A percentile compares a stretch with the other conserved stretches of the same genome.
Evolutionary conservation across 768 basidiomycete species (phyloP).

Genomic region (Lentinula guzmanii): DNA sequence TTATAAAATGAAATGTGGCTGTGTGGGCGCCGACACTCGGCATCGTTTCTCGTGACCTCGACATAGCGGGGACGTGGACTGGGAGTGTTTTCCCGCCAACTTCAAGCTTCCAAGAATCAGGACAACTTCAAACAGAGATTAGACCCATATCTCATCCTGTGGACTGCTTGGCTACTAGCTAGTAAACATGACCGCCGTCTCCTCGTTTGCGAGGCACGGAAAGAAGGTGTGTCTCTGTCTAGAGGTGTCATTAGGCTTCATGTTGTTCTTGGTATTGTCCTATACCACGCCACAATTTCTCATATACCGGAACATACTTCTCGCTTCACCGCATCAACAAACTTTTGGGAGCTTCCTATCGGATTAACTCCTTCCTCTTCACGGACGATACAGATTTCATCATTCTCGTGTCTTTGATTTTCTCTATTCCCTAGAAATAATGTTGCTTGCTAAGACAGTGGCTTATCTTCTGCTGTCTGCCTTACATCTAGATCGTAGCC

Average conservation of each 20-base stretch:
- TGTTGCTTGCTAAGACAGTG: too few species aligned
- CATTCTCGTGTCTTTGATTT: background rate
- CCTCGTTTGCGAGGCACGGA: background rate
- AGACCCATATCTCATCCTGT: background rate
- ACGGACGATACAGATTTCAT: too few species aligned
- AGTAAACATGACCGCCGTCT: background rate
- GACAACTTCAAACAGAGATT: background rate
- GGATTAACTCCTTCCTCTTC: too few species aligned
- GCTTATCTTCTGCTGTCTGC: background rate
- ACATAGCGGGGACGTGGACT: too few species aligned
- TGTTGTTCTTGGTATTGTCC: background rate
- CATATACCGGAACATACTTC: background rate
- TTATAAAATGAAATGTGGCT: too few species aligned
- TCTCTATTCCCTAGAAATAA: background rate
- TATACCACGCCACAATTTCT: background rate
- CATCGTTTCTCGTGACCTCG: too few species aligned
- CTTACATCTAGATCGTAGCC: slow-evolving; percentile 69
- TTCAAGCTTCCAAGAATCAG: background rate
- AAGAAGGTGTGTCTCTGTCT: background rate
- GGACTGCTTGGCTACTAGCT: background rate
- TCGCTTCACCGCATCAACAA: background rate
- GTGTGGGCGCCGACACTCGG: too few species aligned
- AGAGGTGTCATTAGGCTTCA: background rate
- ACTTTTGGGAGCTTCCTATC: too few species aligned
- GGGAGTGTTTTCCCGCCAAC: too few species aligned